These are phyloP conservation scores for Diaporthe longicolla DNA, from an alignment of 2,329 filamentous ascomycete species.

Conservation along the genomic window DNA sequence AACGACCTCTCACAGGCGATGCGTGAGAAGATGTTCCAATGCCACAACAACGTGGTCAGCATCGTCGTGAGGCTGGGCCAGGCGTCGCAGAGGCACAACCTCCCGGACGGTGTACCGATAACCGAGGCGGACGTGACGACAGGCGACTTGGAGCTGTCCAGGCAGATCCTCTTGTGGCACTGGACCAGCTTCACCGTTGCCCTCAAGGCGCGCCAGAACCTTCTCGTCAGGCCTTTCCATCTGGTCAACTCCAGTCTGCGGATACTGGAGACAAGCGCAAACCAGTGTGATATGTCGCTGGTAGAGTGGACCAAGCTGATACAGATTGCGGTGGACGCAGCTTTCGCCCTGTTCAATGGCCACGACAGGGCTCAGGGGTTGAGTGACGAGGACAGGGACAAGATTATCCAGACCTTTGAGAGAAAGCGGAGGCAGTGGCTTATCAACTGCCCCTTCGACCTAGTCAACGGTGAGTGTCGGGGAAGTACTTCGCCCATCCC, in stretches of 20 bases:
- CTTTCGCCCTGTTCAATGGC: slow-evolving; percentile 17
- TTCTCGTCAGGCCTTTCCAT: slow-evolving; percentile 17
- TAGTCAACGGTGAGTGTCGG: slow-evolving; percentile 35
- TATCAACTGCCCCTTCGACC: slow-evolving; percentile 39
- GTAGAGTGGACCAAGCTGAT: slow-evolving; percentile 34
- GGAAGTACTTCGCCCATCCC: no score
- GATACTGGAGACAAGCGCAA: slow-evolving; percentile 29
- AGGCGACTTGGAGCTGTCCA: slow-evolving; percentile 26
- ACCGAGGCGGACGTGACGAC: slow-evolving; percentile 26
- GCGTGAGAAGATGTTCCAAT: not conserved
- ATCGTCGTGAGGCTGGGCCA: slow-evolving; percentile 27
- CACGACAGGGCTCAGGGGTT: slow-evolving; percentile 17
- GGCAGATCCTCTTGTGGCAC: slow-evolving; percentile 37
- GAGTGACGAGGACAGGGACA: slow-evolving; percentile 34
- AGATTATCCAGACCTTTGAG: slow-evolving; percentile 36
- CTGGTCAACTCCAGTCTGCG: slow-evolving; percentile 27
- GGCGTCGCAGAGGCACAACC: slow-evolving; percentile 22
- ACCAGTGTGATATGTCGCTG: slow-evolving; percentile 35
- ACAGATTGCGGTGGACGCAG: slow-evolving; percentile 26
- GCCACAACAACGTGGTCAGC: not conserved
- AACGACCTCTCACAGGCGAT: slow-evolving; percentile 9
- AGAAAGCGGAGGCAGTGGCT: slow-evolving; percentile 35
- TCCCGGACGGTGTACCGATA: not conserved
- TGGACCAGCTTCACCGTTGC: slow-evolving; percentile 34
- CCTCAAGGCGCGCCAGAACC: slow-evolving; percentile 27